Evolutionary conservation across 2,329 filamentous ascomycete species (phyloP).

Genomic region (Colletotrichum noveboracense): DNA sequence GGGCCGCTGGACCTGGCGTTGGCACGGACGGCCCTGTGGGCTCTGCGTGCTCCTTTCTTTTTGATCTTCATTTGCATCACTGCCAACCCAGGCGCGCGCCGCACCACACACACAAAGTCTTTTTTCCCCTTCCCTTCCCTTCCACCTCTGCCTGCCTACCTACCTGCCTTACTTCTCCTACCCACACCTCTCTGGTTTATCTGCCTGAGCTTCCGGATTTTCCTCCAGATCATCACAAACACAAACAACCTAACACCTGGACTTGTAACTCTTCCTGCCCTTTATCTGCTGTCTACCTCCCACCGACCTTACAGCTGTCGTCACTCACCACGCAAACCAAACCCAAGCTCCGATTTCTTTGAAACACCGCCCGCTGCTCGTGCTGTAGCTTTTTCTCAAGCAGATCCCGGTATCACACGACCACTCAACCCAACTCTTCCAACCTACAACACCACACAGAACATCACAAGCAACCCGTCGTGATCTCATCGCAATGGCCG

Average conservation of each 20-base stretch:
- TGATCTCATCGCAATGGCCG: constrained; percentile 42
- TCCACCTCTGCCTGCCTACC: neutral
- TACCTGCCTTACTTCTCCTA: neutral
- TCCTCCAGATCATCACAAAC: neutral
- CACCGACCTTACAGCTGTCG: neutral
- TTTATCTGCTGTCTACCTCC: neutral
- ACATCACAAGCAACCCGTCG: constrained; percentile 25
- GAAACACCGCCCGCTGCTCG: constrained; percentile 1
- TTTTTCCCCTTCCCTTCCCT: constrained; percentile 1
- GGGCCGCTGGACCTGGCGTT: constrained; percentile 1
- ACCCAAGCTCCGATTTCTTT: constrained; percentile 11
- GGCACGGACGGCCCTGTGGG: constrained; percentile 19
- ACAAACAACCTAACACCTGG: constrained; percentile 5
- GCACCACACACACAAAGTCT: constrained; percentile 16
- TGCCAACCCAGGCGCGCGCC: neutral
- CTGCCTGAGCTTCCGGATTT: constrained; percentile 7
- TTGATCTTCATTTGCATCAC: constrained; percentile 23
- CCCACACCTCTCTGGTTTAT: constrained; percentile 3
- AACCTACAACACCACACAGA: constrained; percentile 12
- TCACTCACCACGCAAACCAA: neutral
- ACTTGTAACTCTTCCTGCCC: neutral
- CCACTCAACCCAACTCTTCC: neutral
- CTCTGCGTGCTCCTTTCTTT: constrained; percentile 21
- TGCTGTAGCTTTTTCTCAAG: constrained; percentile 6
- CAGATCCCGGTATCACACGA: constrained; percentile 17